A percentile compares a stretch with the other conserved stretches of the same genome.
These are phyloP conservation scores for Beauveria sp. DNA, from an alignment of 2,329 filamentous ascomycete genomes.

Conservation along the genomic window DNA sequence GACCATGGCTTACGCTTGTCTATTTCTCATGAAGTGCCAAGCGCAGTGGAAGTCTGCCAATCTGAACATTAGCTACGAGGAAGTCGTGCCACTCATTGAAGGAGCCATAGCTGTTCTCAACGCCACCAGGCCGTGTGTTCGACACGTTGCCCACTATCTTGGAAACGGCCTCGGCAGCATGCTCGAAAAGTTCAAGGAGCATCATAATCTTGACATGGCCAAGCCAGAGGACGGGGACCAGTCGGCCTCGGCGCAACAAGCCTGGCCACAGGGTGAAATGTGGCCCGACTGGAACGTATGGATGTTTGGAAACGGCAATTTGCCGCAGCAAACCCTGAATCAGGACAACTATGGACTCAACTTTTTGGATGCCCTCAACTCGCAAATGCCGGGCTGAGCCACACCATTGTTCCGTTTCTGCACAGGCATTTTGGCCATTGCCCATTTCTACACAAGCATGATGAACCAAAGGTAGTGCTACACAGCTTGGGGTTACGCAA, in stretches of 20 bases:
- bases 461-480: background rate
- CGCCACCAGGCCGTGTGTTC: conserved; percentile 19
- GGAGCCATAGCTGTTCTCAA: conserved; percentile 19
- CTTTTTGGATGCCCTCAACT: conserved; percentile 20
- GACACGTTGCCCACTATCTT: conserved; percentile 24
- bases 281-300: conserved; percentile 19
- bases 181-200: conserved; percentile 22
- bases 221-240: conserved; percentile 12
- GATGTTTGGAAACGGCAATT: conserved; percentile 19
- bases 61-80: conserved; percentile 23
- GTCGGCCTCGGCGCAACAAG: conserved; percentile 9
- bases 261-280: conserved; percentile 9
- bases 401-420: background rate
- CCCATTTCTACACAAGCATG: background rate
- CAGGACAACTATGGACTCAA: conserved; percentile 18
- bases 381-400: conserved; percentile 20
- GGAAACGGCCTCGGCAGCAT: conserved; percentile 22
- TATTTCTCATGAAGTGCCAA: conserved; percentile 27
- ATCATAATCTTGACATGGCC: background rate
- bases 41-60: conserved; percentile 22
- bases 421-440: background rate
- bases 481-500: background rate
- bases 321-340: conserved; percentile 15
- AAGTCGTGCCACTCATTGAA: conserved; percentile 21
- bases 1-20: conserved; percentile 24